phyloP scores from a whole-genome alignment of 768 basidiomycete genomes.

The Rhizopogon sp. region DNA sequence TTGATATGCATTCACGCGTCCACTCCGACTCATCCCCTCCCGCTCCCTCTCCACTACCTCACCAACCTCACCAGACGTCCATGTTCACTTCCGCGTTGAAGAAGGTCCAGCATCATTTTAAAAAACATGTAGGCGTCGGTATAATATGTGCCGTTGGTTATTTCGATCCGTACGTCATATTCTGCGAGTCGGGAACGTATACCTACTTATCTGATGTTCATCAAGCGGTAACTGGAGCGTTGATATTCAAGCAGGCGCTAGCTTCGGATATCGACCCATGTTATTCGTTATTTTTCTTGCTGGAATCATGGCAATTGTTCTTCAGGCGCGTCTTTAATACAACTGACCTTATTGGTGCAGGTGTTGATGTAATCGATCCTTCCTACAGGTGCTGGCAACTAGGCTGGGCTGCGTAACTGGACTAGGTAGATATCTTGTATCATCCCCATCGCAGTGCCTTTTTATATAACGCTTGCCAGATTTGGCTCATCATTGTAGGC shows the following conservation, averaged over 20 bases:
- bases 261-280: constrained; percentile 40
- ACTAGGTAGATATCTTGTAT: constrained; percentile 11
- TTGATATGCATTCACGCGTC: constrained; percentile 20
- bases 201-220: neutral
- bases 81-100: constrained; percentile 1
- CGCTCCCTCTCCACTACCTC: constrained; percentile 4
- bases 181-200: neutral
- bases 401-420: constrained; percentile 33
- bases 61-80: neutral
- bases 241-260: constrained; percentile 36
- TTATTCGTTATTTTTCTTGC: constrained; percentile 43
- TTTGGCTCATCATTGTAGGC: constrained; percentile 42
- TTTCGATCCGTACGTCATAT: constrained; percentile 24
- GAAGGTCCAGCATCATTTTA: constrained; percentile 23
- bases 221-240: constrained; percentile 38
- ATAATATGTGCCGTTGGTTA: constrained; percentile 35
- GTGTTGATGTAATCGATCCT: neutral
- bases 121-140: constrained; percentile 34
- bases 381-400: constrained; percentile 31
- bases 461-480: constrained; percentile 21
- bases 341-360: neutral
- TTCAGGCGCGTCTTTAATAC: constrained; percentile 23
- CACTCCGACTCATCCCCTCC: neutral
- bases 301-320: constrained; percentile 38
- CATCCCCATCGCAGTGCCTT: neutral